Base-by-base conservation (phyloP, 1,284 basidiomycete species). In the Kwoniella shivajii region DNA sequence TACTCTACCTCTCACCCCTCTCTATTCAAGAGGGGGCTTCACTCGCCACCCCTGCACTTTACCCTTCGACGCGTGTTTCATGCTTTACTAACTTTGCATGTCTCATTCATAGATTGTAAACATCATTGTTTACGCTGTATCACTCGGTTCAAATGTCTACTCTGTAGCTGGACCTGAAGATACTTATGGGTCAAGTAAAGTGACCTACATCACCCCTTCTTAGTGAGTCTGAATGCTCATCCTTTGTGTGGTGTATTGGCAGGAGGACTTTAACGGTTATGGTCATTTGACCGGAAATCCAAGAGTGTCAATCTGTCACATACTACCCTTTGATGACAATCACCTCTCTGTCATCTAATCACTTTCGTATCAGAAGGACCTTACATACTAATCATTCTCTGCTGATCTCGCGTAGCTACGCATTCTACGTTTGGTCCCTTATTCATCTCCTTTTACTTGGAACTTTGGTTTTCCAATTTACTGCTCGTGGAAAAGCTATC, bases 381-480 rank as follows among this genome's bases (percentile, higher is more conserved):
- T n/a, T n/a, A n/a, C n/a, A n/a, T n/a, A n/a, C 58, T 61, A 22
- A 38, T 63, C 71, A 88, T 85, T 37, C 14, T 20, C 6, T 10
- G n/a, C 37, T 18, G 22, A 29, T 9, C 45, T 47, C 22, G 11
- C 29, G 68, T 89, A 95, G 78, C 70, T 89, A 34, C 83, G 60
- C 63, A 22, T 66, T 64, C 60, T 64, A 61, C 53, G 59, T 62
- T 14, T 63, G 54, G 56, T 66, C 65, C 30, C 60, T 72, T 18
- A 66, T 67, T 70, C 92, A 96, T 78, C 73, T 91, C 22, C 83
- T 96, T 31, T 84, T 96, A 50, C 84, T 96, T 57, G 90, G 92
- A 41, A 90, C 88, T 30, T 80, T 94, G 69, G 83, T 92, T 79
- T 94, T 90, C 84, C 92, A 94, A 74, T 94, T 93, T 84, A 77